Percentiles rank a stretch among this genome's conserved stretches.
Conservation (phyloP, 176 grass and related monocot species). For the Oryza punctata region DNA sequence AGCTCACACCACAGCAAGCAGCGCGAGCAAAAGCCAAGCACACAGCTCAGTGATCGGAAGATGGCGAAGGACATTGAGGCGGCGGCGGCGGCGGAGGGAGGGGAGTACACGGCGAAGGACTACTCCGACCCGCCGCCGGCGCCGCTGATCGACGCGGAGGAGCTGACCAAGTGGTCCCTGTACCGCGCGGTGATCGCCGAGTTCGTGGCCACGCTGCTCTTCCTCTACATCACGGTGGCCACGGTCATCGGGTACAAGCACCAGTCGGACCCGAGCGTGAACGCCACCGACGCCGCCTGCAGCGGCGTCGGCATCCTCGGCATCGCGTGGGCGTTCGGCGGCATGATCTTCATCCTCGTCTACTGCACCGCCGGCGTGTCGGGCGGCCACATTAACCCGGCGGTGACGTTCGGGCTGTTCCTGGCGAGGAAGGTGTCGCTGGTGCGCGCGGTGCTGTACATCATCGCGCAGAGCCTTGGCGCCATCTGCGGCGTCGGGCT, state of each 20-base stretch:
- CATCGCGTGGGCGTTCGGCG: conserved; percentile 98
- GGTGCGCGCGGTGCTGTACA: conserved; percentile 81
- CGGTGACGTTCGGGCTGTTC: conserved; percentile 89
- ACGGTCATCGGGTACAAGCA: conserved; percentile 93
- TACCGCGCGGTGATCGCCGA: conserved; percentile 88
- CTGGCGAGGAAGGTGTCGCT: conserved; percentile 92
- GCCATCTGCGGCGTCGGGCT: conserved; percentile 92
- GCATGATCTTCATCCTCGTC: conserved; percentile 99
- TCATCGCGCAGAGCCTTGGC: conserved; percentile 83
- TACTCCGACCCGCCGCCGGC: conserved; percentile 82
- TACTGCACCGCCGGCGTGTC: conserved; percentile 98
- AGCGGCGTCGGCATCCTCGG: conserved; percentile 85
- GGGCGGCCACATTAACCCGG: conserved; percentile 91
- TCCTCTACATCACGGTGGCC: conserved; percentile 85
- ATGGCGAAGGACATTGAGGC: conserved; percentile 77
- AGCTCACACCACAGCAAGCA: conserved; percentile 31
- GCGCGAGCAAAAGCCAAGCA: neutral
- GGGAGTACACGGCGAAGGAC: conserved; percentile 69
- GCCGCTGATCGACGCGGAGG: conserved; percentile 66
- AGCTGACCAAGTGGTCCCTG: conserved; percentile 86
- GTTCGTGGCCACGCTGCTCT: conserved; percentile 86
- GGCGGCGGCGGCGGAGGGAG: conserved; percentile 29
- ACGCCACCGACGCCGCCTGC: conserved; percentile 59
- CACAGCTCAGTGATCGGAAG: neutral
- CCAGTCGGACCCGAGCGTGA: conserved; percentile 54